Percentiles rank a stretch among this genome's conserved stretches.
phyloP scores from a whole-genome alignment of 73 alveolate genomes.

The Uronychia binucleata region DNA sequence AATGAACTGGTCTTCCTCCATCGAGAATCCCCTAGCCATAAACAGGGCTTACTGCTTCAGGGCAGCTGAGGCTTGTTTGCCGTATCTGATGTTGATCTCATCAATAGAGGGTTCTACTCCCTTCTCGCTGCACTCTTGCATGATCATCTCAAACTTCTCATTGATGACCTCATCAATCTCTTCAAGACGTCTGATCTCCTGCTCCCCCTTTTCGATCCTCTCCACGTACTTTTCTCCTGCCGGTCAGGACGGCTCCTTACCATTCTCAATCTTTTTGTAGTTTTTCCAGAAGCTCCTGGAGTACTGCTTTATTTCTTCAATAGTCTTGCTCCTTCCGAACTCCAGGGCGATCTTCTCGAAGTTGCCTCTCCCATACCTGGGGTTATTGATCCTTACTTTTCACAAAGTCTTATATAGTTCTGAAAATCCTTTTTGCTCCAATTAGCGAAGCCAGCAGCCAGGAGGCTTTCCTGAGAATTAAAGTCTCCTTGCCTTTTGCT shows the following conservation, averaged over 20 bases:
- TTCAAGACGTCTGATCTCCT: conserved; percentile 49
- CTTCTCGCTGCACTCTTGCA: not conserved
- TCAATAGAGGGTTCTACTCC: not conserved
- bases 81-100: not conserved
- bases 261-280: conserved; percentile 62
- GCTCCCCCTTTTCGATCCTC: conserved; percentile 85
- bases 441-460: conserved; percentile 87
- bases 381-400: too few relatives aligned
- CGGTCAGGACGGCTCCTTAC: too few relatives aligned
- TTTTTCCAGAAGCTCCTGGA: conserved; percentile 85
- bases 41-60: not conserved
- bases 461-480: conserved; percentile 32
- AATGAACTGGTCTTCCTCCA: conserved; percentile 56
- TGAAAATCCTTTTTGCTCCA: conserved; percentile 90
- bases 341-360: conserved; percentile 71
- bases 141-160: not conserved
- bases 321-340: conserved; percentile 72
- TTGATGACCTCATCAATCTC: conserved; percentile 49
- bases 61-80: not conserved
- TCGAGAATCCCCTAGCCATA: conserved; percentile 1
- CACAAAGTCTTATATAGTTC: conserved; percentile 71
- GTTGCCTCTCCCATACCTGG: conserved; percentile 82
- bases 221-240: conserved; percentile 70
- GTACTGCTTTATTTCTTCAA: conserved; percentile 75
- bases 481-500: conserved; percentile 40